phyloP scores from a whole-genome alignment of 768 basidiomycete species.

The Russula lepida region DNA sequence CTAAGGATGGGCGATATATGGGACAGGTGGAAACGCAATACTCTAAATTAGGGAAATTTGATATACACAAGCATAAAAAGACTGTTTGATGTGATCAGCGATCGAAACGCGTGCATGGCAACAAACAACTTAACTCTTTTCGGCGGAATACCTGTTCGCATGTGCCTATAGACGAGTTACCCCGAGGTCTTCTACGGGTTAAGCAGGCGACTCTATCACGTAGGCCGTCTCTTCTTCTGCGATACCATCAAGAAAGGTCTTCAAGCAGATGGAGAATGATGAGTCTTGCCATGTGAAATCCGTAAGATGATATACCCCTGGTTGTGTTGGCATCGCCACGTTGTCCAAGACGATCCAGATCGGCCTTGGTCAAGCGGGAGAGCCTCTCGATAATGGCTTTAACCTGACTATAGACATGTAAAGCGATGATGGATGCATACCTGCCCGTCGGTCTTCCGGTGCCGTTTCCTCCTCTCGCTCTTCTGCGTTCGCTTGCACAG shows the following conservation, averaged over 20 bases:
- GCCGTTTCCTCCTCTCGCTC: not conserved
- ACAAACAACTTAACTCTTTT: conserved; percentile 49
- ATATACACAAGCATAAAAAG: not conserved
- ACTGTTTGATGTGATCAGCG: conserved; percentile 6
- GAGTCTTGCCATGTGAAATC: conserved; percentile 39
- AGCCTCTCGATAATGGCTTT: conserved; percentile 38
- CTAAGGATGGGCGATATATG: conserved; percentile 38
- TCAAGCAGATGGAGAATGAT: conserved; percentile 69
- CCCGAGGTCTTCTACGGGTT: conserved; percentile 59
- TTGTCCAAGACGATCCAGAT: conserved; percentile 40
- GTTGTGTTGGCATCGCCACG: conserved; percentile 30
- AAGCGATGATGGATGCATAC: too few species aligned
- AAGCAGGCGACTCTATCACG: conserved; percentile 74
- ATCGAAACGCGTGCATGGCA: not conserved
- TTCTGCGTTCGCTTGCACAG: not conserved
- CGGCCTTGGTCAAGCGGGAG: conserved; percentile 43
- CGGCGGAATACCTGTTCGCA: conserved; percentile 68
- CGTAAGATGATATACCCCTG: not conserved
- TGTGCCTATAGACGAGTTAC: conserved; percentile 46
- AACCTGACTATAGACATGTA: conserved; percentile 27
- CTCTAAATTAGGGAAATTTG: conserved; percentile 9
- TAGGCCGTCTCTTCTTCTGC: conserved; percentile 67
- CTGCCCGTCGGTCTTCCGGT: not conserved
- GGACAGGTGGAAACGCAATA: conserved; percentile 41
- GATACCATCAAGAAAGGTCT: conserved; percentile 54